phyloP scores from a whole-genome alignment of 371 early-diverging fungal species.

The Mortierella sp. region DNA sequence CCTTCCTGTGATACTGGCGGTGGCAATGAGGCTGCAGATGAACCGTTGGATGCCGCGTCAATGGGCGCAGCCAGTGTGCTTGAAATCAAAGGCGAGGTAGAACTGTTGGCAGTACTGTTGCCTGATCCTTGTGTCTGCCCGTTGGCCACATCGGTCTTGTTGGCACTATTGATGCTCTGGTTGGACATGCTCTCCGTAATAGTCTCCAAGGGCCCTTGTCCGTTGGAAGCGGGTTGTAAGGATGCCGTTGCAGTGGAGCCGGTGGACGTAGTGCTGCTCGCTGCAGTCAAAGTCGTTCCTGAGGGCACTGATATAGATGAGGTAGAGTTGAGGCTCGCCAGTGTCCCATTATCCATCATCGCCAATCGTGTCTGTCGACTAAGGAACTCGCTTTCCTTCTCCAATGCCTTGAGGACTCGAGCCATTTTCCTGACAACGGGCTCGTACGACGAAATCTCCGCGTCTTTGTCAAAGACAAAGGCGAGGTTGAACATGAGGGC shows the following conservation, averaged over 20 bases:
- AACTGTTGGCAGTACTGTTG: neutral
- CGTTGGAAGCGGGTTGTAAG: neutral
- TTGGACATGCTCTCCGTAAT: conserved; percentile 11
- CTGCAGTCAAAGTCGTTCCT: neutral
- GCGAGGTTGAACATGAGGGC: conserved; percentile 91
- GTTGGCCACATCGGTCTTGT: neutral
- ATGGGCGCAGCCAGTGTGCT: neutral
- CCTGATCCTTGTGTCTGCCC: neutral
- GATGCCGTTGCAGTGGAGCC: neutral
- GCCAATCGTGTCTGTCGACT: conserved; percentile 54
- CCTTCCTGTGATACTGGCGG: conserved; percentile 1
- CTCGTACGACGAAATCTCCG: conserved; percentile 82
- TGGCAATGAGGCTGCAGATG: neutral
- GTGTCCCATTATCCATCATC: conserved; percentile 29
- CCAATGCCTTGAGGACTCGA: conserved; percentile 79
- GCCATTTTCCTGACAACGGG: conserved; percentile 89
- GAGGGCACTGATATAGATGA: neutral
- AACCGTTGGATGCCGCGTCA: neutral
- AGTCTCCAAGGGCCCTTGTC: conserved; percentile 9
- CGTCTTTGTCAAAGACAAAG: conserved; percentile 90
- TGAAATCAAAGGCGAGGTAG: conserved; percentile 1
- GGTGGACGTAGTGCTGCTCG: neutral
- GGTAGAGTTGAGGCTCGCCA: conserved; percentile 5
- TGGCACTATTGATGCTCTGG: conserved; percentile 1
- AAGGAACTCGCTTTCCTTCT: conserved; percentile 85